Evolutionary conservation across 164 flowering plant genomes (phyloP).

Genomic region (Nymphaea thermarum): DNA sequence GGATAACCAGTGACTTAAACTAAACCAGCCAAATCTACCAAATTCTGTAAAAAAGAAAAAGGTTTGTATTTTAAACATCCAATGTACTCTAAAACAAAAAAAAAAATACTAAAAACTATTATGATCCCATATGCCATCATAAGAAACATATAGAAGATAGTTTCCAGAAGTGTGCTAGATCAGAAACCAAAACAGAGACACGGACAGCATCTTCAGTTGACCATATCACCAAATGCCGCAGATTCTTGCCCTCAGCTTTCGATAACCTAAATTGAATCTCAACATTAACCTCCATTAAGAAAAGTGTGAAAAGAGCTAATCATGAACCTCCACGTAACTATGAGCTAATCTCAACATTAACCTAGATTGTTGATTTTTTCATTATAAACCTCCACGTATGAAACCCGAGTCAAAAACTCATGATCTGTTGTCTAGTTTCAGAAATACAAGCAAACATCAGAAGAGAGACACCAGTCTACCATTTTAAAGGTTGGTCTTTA

Average conservation of each 20-base stretch:
- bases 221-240: conserved; percentile 16
- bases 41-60: conserved; percentile 32
- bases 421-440: conserved; percentile 39
- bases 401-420: conserved; percentile 81
- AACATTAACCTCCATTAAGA: background rate
- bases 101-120: background rate
- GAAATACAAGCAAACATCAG: background rate
- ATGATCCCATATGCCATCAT: background rate
- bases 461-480: background rate
- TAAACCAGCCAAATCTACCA: conserved; percentile 97
- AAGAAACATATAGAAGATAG: background rate
- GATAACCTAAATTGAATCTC: conserved; percentile 46
- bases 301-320: background rate
- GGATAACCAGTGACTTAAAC: conserved; percentile 56
- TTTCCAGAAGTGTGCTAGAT: background rate
- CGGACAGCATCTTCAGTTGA: conserved; percentile 63
- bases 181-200: conserved; percentile 87
- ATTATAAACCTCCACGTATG: conserved; percentile 96
- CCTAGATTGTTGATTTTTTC: conserved; percentile 99
- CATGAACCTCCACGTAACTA: background rate
- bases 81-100: background rate
- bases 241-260: conserved; percentile 75
- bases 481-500: background rate
- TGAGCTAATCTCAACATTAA: conserved; percentile 10
- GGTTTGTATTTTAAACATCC: background rate